Percentiles rank a stretch among this genome's conserved stretches.
These are phyloP conservation scores for Neonectria hederae DNA, from an alignment of 2,329 filamentous ascomycete genomes.

Conservation along the genomic window DNA sequence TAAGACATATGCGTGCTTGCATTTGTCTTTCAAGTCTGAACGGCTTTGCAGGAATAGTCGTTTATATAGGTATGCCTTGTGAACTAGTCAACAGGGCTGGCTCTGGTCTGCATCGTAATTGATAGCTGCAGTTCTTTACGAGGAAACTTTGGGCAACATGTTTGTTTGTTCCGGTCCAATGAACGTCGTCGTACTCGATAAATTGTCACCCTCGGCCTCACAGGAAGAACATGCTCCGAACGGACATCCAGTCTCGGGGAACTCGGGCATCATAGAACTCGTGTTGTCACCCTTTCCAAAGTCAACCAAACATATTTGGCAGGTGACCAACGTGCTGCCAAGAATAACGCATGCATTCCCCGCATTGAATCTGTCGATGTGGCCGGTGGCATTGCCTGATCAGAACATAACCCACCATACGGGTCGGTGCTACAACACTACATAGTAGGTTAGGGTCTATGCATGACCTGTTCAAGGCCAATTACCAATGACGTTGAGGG, in stretches of 20 bases:
- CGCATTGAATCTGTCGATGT: not conserved
- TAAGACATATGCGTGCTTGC: not conserved
- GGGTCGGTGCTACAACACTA: not conserved
- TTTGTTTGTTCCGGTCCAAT: not conserved
- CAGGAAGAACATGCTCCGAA: not conserved
- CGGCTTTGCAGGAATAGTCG: not conserved
- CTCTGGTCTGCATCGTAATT: not conserved
- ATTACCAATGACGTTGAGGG: not conserved
- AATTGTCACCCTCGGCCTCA: not conserved
- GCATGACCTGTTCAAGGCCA: not conserved
- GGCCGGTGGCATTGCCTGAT: not conserved
- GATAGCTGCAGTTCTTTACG: not conserved
- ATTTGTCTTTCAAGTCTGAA: not conserved
- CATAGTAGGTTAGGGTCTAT: not conserved
- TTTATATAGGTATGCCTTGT: not conserved
- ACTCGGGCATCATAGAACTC: not conserved
- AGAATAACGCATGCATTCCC: not conserved
- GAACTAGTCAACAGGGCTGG: not conserved
- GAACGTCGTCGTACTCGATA: not conserved
- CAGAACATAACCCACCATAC: not conserved
- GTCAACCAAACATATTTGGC: not conserved
- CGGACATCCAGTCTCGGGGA: not conserved
- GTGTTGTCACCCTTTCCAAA: not conserved
- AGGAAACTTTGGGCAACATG: not conserved
- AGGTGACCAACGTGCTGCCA: not conserved